A percentile compares a stretch with the other conserved stretches of the same genome.
Conservation (phyloP, 2,329 filamentous ascomycete species). For the Aureobasidium sp. region DNA sequence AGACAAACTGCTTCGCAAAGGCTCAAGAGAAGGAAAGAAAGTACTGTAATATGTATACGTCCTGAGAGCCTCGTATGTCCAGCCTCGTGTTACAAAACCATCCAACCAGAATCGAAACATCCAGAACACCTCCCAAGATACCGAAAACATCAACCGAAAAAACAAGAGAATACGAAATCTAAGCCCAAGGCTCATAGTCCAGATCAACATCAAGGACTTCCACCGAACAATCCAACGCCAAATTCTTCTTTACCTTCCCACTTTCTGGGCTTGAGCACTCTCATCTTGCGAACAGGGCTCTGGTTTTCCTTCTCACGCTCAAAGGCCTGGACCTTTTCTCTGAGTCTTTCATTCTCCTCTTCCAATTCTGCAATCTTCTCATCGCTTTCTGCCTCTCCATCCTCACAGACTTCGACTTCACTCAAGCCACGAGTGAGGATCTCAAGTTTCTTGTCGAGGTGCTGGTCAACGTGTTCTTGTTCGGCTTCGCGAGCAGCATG, state of each 20-base stretch:
- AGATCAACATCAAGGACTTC: slow-evolving; percentile 14
- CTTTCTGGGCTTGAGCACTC: slow-evolving; percentile 41
- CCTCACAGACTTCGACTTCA: slow-evolving; percentile 37
- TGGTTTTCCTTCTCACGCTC: slow-evolving; percentile 33
- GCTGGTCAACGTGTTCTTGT: slow-evolving; percentile 67
- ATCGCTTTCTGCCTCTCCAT: slow-evolving; percentile 24
- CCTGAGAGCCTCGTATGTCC: background rate
- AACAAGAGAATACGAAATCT: background rate
- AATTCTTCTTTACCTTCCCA: slow-evolving; percentile 32
- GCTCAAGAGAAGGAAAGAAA: background rate
- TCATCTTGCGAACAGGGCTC: slow-evolving; percentile 41
- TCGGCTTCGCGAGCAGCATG: slow-evolving; percentile 70
- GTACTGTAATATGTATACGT: background rate
- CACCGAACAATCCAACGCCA: slow-evolving; percentile 22
- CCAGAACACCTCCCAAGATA: background rate
- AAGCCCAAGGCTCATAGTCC: background rate
- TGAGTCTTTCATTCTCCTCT: slow-evolving; percentile 38
- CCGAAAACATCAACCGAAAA: background rate
- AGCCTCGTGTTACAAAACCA: background rate
- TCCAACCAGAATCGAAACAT: background rate
- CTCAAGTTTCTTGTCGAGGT: slow-evolving; percentile 82
- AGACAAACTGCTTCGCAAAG: too few relatives aligned
- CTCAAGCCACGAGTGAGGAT: slow-evolving; percentile 52
- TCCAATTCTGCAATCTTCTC: slow-evolving; percentile 33
- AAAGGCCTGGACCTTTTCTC: slow-evolving; percentile 30